Percentiles rank a stretch among this genome's conserved stretches.
These are phyloP conservation scores for Leishmania turanica DNA, from an alignment of 208 protist genomes.

Conservation along the genomic window DNA sequence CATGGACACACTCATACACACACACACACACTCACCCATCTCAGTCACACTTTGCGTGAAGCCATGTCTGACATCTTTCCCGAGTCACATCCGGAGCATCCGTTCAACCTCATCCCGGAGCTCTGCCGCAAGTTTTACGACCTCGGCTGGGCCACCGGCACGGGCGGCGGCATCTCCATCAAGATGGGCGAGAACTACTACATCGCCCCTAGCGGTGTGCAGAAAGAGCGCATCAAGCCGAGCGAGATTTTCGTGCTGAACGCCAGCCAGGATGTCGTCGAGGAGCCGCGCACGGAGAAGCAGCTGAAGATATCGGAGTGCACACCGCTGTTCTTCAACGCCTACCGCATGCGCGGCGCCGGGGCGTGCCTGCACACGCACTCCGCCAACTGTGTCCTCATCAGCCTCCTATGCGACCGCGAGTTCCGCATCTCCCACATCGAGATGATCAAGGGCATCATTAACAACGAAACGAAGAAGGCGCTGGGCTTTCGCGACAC, in stretches of 20 bases:
- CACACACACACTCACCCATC: not conserved
- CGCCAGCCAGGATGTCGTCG: slow-evolving; percentile 52
- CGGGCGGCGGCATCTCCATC: slow-evolving; percentile 95
- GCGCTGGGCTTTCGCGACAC: slow-evolving; percentile 81
- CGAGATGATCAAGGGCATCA: slow-evolving; percentile 96
- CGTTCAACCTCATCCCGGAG: slow-evolving; percentile 92
- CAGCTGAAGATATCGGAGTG: slow-evolving; percentile 90
- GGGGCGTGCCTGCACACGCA: slow-evolving; percentile 96
- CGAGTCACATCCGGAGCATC: slow-evolving; percentile 67
- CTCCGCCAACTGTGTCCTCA: slow-evolving; percentile 78
- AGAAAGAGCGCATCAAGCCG: slow-evolving; percentile 93
- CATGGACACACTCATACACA: not conserved
- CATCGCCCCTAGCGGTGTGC: slow-evolving; percentile 94
- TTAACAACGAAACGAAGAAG: slow-evolving; percentile 50
- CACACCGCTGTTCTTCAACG: slow-evolving; percentile 95
- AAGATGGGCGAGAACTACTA: slow-evolving; percentile 77
- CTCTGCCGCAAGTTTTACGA: slow-evolving; percentile 93
- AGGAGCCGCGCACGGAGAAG: slow-evolving; percentile 38
- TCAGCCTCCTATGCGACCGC: slow-evolving; percentile 88
- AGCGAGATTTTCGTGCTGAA: slow-evolving; percentile 94
- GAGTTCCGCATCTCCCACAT: slow-evolving; percentile 95
- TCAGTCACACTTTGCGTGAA: not conserved
- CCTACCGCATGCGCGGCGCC: slow-evolving; percentile 83
- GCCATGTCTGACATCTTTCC: slow-evolving; percentile 42
- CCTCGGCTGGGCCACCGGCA: slow-evolving; percentile 96